Conservation (phyloP, 257 asterid genomes). For the Solanum ahanhuiri region DNA sequence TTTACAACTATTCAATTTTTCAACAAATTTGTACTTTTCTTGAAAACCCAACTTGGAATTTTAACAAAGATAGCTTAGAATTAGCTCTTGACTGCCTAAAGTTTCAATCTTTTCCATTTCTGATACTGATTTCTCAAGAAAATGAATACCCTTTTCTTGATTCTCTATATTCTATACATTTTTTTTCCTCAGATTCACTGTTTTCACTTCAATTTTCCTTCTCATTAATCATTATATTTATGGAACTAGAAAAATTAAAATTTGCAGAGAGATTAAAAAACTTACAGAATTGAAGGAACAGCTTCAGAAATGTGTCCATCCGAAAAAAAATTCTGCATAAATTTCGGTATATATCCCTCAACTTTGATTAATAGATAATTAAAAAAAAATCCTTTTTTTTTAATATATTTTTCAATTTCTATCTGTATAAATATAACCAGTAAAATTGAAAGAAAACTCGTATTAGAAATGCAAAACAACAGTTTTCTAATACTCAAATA, state of each 20-base stretch:
- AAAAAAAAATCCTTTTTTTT: too few species aligned
- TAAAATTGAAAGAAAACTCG: too few species aligned
- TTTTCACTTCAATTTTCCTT: background rate
- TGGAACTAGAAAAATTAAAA: background rate
- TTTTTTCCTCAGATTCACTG: background rate
- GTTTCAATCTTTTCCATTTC: background rate
- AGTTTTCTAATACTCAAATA: too few species aligned
- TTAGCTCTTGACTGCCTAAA: background rate
- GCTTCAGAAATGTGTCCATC: background rate
- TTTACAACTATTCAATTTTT: constrained; percentile 33
- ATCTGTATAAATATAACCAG: too few species aligned
- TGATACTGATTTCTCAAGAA: background rate
- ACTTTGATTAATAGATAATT: background rate
- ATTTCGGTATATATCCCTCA: background rate
- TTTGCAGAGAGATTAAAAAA: background rate
- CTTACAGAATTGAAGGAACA: background rate
- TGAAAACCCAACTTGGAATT: background rate
- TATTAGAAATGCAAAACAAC: too few species aligned
- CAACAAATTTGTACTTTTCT: background rate
- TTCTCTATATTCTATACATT: background rate
- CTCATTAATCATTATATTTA: background rate
- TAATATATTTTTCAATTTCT: too few species aligned
- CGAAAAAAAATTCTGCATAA: background rate
- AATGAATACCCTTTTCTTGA: background rate
- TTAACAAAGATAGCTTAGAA: background rate